Conservation (phyloP, 1,139 yeast species). For the Petasospora fabianii region DNA sequence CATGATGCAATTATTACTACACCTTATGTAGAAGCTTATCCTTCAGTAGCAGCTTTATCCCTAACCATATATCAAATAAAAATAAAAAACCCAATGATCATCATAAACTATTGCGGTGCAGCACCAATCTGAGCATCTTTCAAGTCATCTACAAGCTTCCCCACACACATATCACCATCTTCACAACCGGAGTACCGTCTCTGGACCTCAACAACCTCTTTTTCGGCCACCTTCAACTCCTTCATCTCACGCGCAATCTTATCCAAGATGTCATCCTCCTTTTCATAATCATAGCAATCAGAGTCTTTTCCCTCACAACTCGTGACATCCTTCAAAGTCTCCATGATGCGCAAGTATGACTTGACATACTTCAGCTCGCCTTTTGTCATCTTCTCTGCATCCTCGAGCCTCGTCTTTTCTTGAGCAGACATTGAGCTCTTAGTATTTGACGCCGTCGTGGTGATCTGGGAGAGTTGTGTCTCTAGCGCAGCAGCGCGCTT, state of each 20-base stretch:
- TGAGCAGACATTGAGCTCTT: not conserved
- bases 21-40: too few relatives aligned
- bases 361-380: constrained; percentile 14
- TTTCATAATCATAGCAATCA: constrained; percentile 19
- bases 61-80: too few relatives aligned
- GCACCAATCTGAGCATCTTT: not conserved
- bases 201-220: constrained; percentile 5
- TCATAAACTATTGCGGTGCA: too few relatives aligned
- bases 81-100: too few relatives aligned
- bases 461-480: constrained; percentile 2
- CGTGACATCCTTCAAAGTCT: constrained; percentile 11
- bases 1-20: too few relatives aligned
- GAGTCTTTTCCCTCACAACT: constrained; percentile 7
- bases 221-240: constrained; percentile 14
- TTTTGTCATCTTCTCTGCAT: constrained; percentile 4
- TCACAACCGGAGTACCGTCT: not conserved
- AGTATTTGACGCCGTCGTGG: not conserved
- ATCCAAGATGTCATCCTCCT: constrained; percentile 19
- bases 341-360: constrained; percentile 12
- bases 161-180: too few relatives aligned
- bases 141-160: not conserved
- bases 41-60: too few relatives aligned
- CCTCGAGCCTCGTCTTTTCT: constrained; percentile 5
- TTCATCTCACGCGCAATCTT: constrained; percentile 13
- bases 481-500: constrained; percentile 8